Conservation (phyloP, 225 moss, liverwort and hornwort genomes). For the Polytrichum commune region DNA sequence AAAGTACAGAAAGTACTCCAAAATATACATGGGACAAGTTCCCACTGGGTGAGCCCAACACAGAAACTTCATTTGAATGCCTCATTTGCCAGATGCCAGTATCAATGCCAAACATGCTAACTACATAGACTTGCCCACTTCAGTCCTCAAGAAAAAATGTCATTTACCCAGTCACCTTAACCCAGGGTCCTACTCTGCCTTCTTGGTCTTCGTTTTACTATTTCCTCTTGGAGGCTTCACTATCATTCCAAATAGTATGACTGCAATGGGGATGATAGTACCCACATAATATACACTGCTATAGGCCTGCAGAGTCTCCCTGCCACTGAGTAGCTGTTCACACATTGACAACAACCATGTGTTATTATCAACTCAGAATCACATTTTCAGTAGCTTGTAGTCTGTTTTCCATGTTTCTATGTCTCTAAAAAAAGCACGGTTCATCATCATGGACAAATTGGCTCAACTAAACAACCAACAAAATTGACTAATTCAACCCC, state of each 20-base stretch:
- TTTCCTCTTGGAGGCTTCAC: slow-evolving; percentile 63
- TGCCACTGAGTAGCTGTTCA: slow-evolving; percentile 62
- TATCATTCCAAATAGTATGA: slow-evolving; percentile 60
- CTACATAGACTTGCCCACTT: too few relatives aligned
- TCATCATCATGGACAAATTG: too few relatives aligned
- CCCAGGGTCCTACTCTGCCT: slow-evolving; percentile 29
- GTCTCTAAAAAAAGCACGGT: too few relatives aligned
- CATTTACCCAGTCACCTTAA: slow-evolving; percentile 7
- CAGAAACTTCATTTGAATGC: slow-evolving; percentile 1
- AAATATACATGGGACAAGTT: slow-evolving; percentile 10
- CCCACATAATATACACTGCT: slow-evolving; percentile 79
- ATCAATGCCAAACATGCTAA: too few relatives aligned
- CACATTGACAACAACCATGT: background rate
- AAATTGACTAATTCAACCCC: too few relatives aligned
- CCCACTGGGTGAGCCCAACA: slow-evolving; percentile 15
- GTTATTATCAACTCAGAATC: background rate
- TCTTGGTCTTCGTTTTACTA: slow-evolving; percentile 28
- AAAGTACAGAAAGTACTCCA: too few relatives aligned
- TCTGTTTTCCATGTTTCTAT: background rate
- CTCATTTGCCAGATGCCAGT: background rate
- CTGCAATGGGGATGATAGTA: slow-evolving; percentile 66
- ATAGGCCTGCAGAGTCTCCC: slow-evolving; percentile 72
- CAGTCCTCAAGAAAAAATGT: background rate
- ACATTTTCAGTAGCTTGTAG: background rate
- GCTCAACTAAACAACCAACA: too few relatives aligned